Percentiles rank a stretch among this genome's conserved stretches.
phyloP scores from a whole-genome alignment of 257 asterid species.

The Osmanthus fragrans region DNA sequence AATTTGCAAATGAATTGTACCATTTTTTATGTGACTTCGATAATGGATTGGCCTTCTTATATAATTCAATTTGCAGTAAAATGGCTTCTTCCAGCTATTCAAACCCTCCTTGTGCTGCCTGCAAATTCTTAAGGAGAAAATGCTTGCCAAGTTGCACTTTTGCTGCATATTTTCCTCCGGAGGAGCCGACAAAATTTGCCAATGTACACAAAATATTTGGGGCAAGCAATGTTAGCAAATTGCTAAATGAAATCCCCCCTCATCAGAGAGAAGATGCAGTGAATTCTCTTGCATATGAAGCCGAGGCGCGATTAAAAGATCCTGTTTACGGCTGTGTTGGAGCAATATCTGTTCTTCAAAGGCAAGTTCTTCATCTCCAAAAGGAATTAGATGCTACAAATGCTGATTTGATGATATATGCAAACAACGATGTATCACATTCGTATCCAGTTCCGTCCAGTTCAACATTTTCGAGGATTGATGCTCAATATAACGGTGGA shows the following conservation, averaged over 20 bases:
- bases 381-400: slow-evolving; percentile 69
- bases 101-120: slow-evolving; percentile 87
- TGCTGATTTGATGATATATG: slow-evolving; percentile 56
- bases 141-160: slow-evolving; percentile 66
- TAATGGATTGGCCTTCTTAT: no score
- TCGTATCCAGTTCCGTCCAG: slow-evolving; percentile 3
- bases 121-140: slow-evolving; percentile 74
- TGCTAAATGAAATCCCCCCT: slow-evolving; percentile 60
- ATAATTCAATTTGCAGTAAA: slow-evolving; percentile 2
- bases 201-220: slow-evolving; percentile 79
- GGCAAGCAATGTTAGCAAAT: slow-evolving; percentile 74
- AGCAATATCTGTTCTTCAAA: slow-evolving; percentile 65
- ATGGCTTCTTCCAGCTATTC: slow-evolving; percentile 61
- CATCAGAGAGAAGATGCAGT: slow-evolving; percentile 80
- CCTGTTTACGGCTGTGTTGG: slow-evolving; percentile 86
- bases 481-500: slow-evolving; percentile 12
- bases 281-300: slow-evolving; percentile 75
- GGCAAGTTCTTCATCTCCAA: slow-evolving; percentile 60
- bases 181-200: slow-evolving; percentile 67
- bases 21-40: not conserved
- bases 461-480: not conserved
- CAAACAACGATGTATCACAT: slow-evolving; percentile 18
- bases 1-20: not conserved
- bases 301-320: slow-evolving; percentile 69
- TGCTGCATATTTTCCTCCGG: slow-evolving; percentile 75